A percentile compares a stretch with the other conserved stretches of the same genome.
Evolutionary conservation across 2,329 filamentous ascomycete genomes (phyloP).

Genomic region (Daldinia sp.): DNA sequence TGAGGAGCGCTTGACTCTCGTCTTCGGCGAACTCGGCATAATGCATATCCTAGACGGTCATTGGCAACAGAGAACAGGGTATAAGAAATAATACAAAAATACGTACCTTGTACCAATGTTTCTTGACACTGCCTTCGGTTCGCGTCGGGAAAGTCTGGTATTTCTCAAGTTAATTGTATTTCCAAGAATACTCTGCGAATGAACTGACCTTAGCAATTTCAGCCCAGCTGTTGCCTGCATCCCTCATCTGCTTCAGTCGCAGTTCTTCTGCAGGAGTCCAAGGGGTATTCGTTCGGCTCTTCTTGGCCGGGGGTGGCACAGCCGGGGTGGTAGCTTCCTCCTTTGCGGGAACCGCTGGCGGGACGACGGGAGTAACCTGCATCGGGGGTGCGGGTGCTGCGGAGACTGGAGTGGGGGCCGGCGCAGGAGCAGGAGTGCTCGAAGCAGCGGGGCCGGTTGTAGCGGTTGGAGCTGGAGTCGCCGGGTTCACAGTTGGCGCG

Average conservation of each 20-base stretch:
- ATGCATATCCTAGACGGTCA: constrained; percentile 85
- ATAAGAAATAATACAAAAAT: neutral
- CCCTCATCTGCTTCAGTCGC: constrained; percentile 91
- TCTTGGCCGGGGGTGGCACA: constrained; percentile 76
- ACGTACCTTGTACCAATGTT: constrained; percentile 97
- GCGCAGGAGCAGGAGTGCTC: constrained; percentile 54
- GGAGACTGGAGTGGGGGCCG: constrained; percentile 52
- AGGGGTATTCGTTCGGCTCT: constrained; percentile 97
- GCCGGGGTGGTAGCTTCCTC: constrained; percentile 53
- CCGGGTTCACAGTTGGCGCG: constrained; percentile 46
- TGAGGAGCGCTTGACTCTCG: constrained; percentile 84
- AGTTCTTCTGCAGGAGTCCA: constrained; percentile 97
- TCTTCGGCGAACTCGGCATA: constrained; percentile 98
- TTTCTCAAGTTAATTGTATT: constrained; percentile 35
- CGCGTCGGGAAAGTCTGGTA: constrained; percentile 86
- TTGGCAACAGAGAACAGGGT: constrained; percentile 35
- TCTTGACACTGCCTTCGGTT: constrained; percentile 98
- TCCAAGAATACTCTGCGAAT: neutral
- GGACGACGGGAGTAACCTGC: constrained; percentile 50
- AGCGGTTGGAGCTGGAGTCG: constrained; percentile 52
- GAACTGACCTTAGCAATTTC: constrained; percentile 91
- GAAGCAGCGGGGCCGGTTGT: constrained; percentile 48
- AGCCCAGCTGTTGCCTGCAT: constrained; percentile 93
- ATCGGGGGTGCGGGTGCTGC: constrained; percentile 53
- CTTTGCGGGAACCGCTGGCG: constrained; percentile 47